Percentiles rank a stretch among this genome's conserved stretches.
phyloP scores from a whole-genome alignment of 257 asterid genomes.

The Leonotis leonurus region DNA sequence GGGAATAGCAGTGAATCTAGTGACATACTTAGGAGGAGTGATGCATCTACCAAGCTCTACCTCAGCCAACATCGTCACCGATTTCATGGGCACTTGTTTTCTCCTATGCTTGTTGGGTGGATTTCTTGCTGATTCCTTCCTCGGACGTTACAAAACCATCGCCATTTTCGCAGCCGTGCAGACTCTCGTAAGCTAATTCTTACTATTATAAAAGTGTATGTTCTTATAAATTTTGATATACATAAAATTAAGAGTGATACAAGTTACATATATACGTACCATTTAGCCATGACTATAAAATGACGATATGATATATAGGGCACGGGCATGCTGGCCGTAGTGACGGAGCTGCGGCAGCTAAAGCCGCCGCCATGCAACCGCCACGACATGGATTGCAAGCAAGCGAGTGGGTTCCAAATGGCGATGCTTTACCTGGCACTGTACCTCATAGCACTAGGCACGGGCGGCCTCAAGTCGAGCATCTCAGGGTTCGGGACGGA shows the following conservation, averaged over 20 bases:
- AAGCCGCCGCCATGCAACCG: slow-evolving; percentile 64
- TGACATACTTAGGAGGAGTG: slow-evolving; percentile 57
- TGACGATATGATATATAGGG: slow-evolving; percentile 31
- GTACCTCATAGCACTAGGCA: slow-evolving; percentile 78
- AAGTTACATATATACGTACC: no score
- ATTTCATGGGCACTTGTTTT: slow-evolving; percentile 85
- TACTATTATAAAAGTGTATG: no score
- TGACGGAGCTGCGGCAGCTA: slow-evolving; percentile 54
- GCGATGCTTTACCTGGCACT: slow-evolving; percentile 61
- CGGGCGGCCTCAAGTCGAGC: slow-evolving; percentile 92
- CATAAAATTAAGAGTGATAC: no score
- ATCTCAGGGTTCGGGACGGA: slow-evolving; percentile 86
- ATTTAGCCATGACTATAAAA: not conserved
- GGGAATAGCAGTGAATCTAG: slow-evolving; percentile 79
- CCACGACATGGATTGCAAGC: slow-evolving; percentile 28
- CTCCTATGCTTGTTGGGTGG: slow-evolving; percentile 84
- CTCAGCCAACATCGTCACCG: slow-evolving; percentile 81
- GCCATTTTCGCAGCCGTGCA: slow-evolving; percentile 57
- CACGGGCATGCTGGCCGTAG: slow-evolving; percentile 58
- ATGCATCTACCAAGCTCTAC: slow-evolving; percentile 69
- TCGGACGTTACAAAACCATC: slow-evolving; percentile 75
- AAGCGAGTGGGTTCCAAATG: slow-evolving; percentile 71
- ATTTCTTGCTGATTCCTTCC: slow-evolving; percentile 84
- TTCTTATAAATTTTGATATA: no score
- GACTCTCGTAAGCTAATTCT: slow-evolving; percentile 29